These are phyloP conservation scores for Podospora conica DNA, from an alignment of 495 filamentous ascomycete genomes.

Conservation along the genomic window DNA sequence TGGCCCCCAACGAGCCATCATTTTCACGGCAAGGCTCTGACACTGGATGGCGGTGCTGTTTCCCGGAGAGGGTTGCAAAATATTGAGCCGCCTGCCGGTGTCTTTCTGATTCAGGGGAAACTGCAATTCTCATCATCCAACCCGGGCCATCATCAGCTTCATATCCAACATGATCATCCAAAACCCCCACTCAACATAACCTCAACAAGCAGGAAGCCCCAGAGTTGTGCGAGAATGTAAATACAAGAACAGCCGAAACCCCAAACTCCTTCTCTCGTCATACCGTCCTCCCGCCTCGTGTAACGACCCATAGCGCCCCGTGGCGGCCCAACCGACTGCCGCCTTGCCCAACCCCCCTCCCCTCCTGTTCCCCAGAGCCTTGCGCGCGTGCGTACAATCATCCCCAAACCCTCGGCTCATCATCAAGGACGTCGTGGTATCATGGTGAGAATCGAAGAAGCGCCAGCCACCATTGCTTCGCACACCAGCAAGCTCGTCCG, in stretches of 20 bases:
- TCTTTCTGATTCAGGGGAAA: neutral
- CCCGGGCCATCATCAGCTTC: neutral
- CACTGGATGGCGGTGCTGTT: neutral
- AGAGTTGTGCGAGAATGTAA: neutral
- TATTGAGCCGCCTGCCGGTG: neutral
- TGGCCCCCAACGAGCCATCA: neutral
- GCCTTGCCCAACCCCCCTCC: neutral
- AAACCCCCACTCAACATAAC: neutral
- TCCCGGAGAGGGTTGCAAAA: neutral
- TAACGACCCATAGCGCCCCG: neutral
- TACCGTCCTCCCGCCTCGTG: neutral
- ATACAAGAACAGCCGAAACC: neutral
- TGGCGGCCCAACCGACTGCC: neutral
- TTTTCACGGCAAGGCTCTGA: neutral
- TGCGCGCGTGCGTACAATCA: neutral
- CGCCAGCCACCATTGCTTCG: too few species aligned
- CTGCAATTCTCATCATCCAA: too few species aligned
- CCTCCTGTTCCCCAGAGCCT: neutral
- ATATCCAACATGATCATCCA: neutral
- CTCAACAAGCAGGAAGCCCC: too few species aligned
- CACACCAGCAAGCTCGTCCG: too few species aligned
- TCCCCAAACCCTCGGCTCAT: neutral
- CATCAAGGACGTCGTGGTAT: neutral
- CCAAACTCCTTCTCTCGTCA: neutral
- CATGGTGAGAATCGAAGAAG: neutral